Base-by-base conservation (phyloP, 345 rosid genomes). In the Acer campestre region DNA sequence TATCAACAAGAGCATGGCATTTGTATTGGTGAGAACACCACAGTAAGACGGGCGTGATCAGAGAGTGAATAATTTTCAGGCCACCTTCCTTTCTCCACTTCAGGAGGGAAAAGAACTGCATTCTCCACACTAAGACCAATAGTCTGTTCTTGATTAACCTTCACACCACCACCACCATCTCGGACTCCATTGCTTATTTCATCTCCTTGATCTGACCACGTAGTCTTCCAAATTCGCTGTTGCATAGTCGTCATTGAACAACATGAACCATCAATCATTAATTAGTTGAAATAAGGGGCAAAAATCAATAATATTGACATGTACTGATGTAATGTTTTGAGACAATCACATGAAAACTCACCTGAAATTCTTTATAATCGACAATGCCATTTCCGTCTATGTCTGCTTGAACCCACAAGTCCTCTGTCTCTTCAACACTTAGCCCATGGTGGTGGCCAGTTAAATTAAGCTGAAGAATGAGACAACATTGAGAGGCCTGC, bases 301-400 rank as follows among this genome's bases (percentile, higher is more conserved):
- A 29, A 38, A 29, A 25, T 4, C 59, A 42, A 73, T n/a, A 75
- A 7, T 25, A 44, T 64, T 25, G 31, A 14, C n/a, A 49, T 56
- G 61, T n/a, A 56, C 61, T 6, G 7, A 56, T 7, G 53, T 29
- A 29, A 29, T 29, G 2, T 29, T 29, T 29, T 29, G 31, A 29
- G 31, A 25, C 31, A 29, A 29, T 29, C 31, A 29, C 31, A 29
- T 35, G 38, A 35, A 35, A 35, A 35, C 38, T 35, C 87, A 91
- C 98, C 98, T 95, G 91, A 84, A 95, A 95, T 85, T 93, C 97
- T 73, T 89, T 87, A 79, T 87, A 88, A 85, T 92, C 93, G 76
- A 95, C 74, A 67, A 88, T 76, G 40, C 90, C 93, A 2, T 92
- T 89, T 63, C 96, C 93, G 79, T 93, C 97, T 25, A 82, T 82